phyloP scores from a whole-genome alignment of 2,329 filamentous ascomycete genomes.

The Mycosphaerella sp. region DNA sequence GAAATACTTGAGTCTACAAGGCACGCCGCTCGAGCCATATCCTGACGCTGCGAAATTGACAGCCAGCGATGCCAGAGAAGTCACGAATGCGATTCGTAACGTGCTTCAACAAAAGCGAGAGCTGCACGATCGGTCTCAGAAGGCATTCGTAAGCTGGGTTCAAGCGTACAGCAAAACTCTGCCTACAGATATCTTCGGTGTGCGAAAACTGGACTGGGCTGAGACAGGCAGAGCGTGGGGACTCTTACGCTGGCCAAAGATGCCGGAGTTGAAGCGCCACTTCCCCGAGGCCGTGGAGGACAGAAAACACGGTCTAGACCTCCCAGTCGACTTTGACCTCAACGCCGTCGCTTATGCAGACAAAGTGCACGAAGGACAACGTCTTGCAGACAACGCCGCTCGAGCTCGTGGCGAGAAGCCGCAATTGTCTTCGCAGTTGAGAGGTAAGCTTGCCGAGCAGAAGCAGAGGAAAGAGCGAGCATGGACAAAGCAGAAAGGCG shows the following conservation, averaged over 20 bases:
- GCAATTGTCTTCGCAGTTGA: slow-evolving; percentile 24
- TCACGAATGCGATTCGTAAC: slow-evolving; percentile 57
- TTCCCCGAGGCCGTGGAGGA: slow-evolving; percentile 36
- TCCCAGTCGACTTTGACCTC: slow-evolving; percentile 34
- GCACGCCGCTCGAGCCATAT: slow-evolving; percentile 31
- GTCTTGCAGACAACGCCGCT: slow-evolving; percentile 35
- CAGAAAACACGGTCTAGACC: slow-evolving; percentile 35
- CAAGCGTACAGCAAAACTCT: slow-evolving; percentile 87
- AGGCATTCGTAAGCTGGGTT: slow-evolving; percentile 89
- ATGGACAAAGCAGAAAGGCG: slow-evolving; percentile 36
- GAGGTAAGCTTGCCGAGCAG: slow-evolving; percentile 28
- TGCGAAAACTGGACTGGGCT: slow-evolving; percentile 75
- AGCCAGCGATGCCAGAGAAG: slow-evolving; percentile 53
- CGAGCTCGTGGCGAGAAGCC: slow-evolving; percentile 26
- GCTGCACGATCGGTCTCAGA: slow-evolving; percentile 80
- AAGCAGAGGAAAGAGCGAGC: slow-evolving; percentile 32
- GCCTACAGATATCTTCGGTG: slow-evolving; percentile 82
- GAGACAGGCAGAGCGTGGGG: slow-evolving; percentile 80
- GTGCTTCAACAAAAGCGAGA: slow-evolving; percentile 56
- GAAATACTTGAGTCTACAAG: slow-evolving; percentile 59
- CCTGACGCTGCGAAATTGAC: slow-evolving; percentile 44
- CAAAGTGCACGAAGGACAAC: slow-evolving; percentile 39
- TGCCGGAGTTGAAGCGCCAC: slow-evolving; percentile 67
- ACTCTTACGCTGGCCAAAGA: slow-evolving; percentile 77
- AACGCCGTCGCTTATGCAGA: slow-evolving; percentile 41